Evolutionary conservation across 331 rosid species (phyloP).

Genomic region (Spiraea crenata): DNA sequence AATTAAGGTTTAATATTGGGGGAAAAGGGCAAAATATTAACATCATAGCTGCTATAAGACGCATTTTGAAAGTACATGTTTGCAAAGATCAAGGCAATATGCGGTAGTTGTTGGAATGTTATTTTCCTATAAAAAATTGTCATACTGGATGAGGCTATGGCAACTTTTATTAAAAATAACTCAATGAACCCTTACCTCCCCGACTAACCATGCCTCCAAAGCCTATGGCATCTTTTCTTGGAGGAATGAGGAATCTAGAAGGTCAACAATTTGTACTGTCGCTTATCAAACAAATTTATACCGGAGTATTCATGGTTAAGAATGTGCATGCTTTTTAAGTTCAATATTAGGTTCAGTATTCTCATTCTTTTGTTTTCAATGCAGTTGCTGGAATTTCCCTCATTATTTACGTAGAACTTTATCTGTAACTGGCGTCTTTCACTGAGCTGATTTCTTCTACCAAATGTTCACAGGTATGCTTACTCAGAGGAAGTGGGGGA

Average conservation of each 20-base stretch:
- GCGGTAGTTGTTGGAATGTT: neutral
- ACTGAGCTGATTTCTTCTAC: slow-evolving; percentile 21
- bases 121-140: neutral
- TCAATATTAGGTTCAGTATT: neutral
- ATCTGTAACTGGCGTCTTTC: neutral
- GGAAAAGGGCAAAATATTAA: neutral
- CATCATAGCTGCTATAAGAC: no score
- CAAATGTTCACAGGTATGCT: slow-evolving; percentile 59
- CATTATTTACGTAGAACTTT: neutral
- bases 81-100: neutral
- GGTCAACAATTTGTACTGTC: neutral
- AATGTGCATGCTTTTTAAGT: neutral
- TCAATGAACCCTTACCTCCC: no score
- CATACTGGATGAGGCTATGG: neutral
- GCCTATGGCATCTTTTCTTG: neutral
- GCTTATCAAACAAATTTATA: no score
- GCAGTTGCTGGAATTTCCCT: neutral
- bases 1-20: neutral
- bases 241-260: no score
- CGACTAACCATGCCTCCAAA: no score
- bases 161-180: neutral
- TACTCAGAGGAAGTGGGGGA: slow-evolving; percentile 89
- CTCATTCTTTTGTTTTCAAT: neutral
- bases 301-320: no score
- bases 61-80: neutral